Percentiles rank a stretch among this genome's conserved stretches.
These are phyloP conservation scores for Flaveria floridana DNA, from an alignment of 140 eudicot genomes.

Conservation along the genomic window DNA sequence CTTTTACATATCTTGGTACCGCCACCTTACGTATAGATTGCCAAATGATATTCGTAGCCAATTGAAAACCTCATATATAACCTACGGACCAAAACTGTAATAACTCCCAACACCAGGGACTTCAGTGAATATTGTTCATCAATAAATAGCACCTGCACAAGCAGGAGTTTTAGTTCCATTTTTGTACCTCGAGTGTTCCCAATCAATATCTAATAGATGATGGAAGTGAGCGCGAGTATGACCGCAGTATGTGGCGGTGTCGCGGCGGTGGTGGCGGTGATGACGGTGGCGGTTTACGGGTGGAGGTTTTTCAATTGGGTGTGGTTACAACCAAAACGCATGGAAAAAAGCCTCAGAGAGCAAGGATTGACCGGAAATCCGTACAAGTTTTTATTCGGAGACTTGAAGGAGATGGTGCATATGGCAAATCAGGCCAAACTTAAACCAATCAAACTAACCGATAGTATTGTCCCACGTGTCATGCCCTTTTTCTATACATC, in stretches of 20 bases:
- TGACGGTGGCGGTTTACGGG: background rate
- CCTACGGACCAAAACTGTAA: background rate
- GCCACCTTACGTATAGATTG: too few species aligned
- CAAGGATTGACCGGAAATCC: conserved; percentile 25
- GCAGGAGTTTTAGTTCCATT: background rate
- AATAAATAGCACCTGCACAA: background rate
- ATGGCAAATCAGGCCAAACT: conserved; percentile 12
- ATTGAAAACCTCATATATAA: too few species aligned
- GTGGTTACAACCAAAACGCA: conserved; percentile 11
- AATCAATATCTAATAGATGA: background rate
- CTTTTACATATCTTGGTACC: too few species aligned
- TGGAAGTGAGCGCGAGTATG: background rate
- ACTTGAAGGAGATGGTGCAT: conserved; percentile 15
- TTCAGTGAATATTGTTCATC: background rate
- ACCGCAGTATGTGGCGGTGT: background rate
- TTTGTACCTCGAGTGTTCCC: background rate
- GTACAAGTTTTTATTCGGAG: conserved; percentile 30
- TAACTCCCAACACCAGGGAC: conserved; percentile 4
- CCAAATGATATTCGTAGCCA: too few species aligned
- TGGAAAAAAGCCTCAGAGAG: conserved; percentile 11
- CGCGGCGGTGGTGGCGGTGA: background rate
- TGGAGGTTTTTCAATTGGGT: conserved; percentile 18
- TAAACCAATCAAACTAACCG: conserved; percentile 23
- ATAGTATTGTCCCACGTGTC: conserved; percentile 24
- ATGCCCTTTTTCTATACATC: background rate